Conservation (phyloP, 2,329 filamentous ascomycete species). For the Colletotrichum lentis region DNA sequence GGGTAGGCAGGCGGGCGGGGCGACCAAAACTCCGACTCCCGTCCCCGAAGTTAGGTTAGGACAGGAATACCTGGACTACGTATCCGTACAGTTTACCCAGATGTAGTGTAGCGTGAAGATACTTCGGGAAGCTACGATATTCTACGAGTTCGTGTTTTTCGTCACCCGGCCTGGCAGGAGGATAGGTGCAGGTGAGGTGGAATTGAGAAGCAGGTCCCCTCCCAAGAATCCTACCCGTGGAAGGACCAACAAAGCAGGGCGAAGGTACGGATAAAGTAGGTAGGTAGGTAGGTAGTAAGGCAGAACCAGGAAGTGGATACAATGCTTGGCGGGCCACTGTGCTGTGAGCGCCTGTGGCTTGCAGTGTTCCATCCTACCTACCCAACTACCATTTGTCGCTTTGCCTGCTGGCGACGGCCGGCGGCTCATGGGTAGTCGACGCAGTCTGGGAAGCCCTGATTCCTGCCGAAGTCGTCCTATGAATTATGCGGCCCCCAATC, state of each 20-base stretch:
- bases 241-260: not conserved
- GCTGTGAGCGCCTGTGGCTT: not conserved
- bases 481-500: not conserved
- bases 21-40: too few relatives aligned
- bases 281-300: too few relatives aligned
- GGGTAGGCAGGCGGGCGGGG: too few relatives aligned
- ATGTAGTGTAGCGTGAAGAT: too few relatives aligned
- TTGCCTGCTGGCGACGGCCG: not conserved
- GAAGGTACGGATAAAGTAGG: too few relatives aligned
- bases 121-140: not conserved
- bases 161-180: too few relatives aligned
- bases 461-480: not conserved
- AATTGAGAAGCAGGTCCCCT: conserved; percentile 18
- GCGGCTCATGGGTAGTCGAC: not conserved
- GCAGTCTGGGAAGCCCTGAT: not conserved
- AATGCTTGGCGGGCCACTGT: not conserved
- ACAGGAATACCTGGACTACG: too few relatives aligned
- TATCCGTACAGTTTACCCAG: too few relatives aligned
- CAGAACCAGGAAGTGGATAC: too few relatives aligned
- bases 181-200: not conserved
- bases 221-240: not conserved
- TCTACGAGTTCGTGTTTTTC: too few relatives aligned
- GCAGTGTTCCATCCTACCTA: not conserved
- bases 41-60: too few relatives aligned
- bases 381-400: not conserved